phyloP scores from a whole-genome alignment of 352 stramenopile species.

The Blastocystis sp. region DNA sequence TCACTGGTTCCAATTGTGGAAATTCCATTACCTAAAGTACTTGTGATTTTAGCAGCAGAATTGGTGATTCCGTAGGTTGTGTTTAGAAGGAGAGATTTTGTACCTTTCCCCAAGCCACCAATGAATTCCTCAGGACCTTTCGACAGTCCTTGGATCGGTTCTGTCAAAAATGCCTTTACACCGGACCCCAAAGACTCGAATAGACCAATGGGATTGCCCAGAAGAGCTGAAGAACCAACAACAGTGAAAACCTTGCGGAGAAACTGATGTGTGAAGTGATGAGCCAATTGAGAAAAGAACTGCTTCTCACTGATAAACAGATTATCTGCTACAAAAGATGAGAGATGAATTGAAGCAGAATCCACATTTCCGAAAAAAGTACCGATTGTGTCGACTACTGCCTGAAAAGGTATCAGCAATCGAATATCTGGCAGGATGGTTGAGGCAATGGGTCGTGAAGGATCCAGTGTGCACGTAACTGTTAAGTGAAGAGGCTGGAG shows the following conservation, averaged over 20 bases:
- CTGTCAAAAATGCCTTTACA: conserved; percentile 83
- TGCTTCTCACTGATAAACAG: conserved; percentile 1
- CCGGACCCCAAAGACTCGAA: conserved; percentile 76
- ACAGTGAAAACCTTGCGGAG: conserved; percentile 65
- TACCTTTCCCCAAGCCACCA: conserved; percentile 77
- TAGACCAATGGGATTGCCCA: conserved; percentile 79
- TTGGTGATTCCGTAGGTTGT: conserved; percentile 83
- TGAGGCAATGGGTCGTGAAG: neutral
- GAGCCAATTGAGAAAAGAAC: neutral
- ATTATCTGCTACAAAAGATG: conserved; percentile 12
- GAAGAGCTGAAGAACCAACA: conserved; percentile 70
- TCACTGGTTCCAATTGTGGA: conserved; percentile 77
- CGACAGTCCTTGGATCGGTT: conserved; percentile 78
- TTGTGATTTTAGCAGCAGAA: conserved; percentile 82
- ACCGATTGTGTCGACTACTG: conserved; percentile 13
- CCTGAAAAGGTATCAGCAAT: neutral
- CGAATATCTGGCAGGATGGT: neutral
- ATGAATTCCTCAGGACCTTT: conserved; percentile 80
- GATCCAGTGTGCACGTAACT: conserved; percentile 41
- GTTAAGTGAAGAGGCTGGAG: neutral
- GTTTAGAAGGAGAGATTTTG: conserved; percentile 78
- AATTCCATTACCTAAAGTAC: conserved; percentile 78
- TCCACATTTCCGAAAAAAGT: conserved; percentile 53
- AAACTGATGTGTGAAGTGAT: conserved; percentile 57
- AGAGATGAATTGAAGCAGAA: neutral